A percentile compares a stretch with the other conserved stretches of the same genome.
These are phyloP conservation scores for Gymnopilus dilepis DNA, from an alignment of 768 basidiomycete genomes.

Conservation along the genomic window DNA sequence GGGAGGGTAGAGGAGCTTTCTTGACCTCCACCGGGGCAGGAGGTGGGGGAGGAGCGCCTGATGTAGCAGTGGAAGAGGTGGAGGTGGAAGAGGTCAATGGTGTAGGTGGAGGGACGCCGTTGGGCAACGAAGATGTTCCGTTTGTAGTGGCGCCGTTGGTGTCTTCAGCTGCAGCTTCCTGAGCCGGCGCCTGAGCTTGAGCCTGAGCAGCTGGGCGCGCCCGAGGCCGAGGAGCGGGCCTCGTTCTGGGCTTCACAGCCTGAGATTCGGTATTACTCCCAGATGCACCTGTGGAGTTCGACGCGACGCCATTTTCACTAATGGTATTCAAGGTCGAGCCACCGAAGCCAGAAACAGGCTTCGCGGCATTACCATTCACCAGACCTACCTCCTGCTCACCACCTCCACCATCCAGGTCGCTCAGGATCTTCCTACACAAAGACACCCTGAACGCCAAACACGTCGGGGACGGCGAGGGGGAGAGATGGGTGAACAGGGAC, in stretches of 20 bases:
- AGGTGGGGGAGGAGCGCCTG: neutral
- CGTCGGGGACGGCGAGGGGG: constrained; percentile 35
- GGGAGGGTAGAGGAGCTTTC: neutral
- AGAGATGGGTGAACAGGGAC: constrained; percentile 43
- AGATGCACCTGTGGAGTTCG: neutral
- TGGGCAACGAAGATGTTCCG: too few species aligned
- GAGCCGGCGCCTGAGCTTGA: too few species aligned
- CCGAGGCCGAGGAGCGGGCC: neutral
- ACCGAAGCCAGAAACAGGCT: neutral
- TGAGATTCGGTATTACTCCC: neutral
- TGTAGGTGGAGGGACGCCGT: neutral
- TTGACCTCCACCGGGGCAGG: too few species aligned
- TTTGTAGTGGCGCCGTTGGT: too few species aligned
- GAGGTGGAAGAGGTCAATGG: neutral
- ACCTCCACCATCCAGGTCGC: neutral
- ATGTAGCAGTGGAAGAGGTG: neutral
- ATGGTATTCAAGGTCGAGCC: neutral
- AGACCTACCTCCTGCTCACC: neutral
- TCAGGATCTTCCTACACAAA: constrained; percentile 42
- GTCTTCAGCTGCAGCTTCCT: too few species aligned
- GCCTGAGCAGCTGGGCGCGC: neutral
- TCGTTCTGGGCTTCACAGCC: neutral
- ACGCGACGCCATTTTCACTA: neutral
- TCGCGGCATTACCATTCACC: neutral
- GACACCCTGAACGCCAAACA: constrained; percentile 46